A percentile compares a stretch with the other conserved stretches of the same genome.
These are phyloP conservation scores for Aspergillus ochraceus DNA, from an alignment of 2,329 filamentous ascomycete genomes.

Conservation along the genomic window DNA sequence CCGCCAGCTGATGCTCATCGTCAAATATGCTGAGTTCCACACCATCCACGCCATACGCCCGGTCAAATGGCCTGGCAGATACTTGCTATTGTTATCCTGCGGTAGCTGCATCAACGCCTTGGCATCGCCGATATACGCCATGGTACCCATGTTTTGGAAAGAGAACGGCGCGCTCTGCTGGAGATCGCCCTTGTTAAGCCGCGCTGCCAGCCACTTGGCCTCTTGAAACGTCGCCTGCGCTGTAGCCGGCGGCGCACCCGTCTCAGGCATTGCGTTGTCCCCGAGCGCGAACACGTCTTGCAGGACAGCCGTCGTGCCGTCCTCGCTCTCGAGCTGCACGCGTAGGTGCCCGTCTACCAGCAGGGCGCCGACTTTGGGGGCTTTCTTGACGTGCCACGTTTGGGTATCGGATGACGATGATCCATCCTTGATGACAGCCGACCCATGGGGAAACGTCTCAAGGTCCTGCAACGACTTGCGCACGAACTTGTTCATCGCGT, in stretches of 20 bases:
- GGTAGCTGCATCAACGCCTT: constrained; percentile 58
- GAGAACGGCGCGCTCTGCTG: constrained; percentile 44
- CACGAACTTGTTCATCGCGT: constrained; percentile 37
- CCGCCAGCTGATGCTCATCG: constrained; percentile 50
- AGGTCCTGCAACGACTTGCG: constrained; percentile 29
- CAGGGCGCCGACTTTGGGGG: constrained; percentile 49
- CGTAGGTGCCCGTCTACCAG: constrained; percentile 58
- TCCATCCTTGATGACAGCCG: constrained; percentile 27
- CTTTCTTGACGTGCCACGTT: constrained; percentile 53
- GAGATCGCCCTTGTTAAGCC: constrained; percentile 53
- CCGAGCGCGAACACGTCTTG: constrained; percentile 57
- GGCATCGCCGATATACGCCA: constrained; percentile 61
- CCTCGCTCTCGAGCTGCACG: constrained; percentile 50
- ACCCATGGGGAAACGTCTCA: constrained; percentile 33
- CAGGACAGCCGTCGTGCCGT: constrained; percentile 43
- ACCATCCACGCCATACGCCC: constrained; percentile 43
- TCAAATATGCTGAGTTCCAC: constrained; percentile 47
- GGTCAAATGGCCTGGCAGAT: constrained; percentile 38
- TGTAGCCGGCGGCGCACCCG: constrained; percentile 55
- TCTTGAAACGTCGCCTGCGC: constrained; percentile 62
- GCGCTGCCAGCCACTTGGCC: constrained; percentile 57
- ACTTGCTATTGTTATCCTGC: constrained; percentile 19
- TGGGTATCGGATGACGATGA: constrained; percentile 12
- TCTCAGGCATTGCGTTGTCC: constrained; percentile 57
- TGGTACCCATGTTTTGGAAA: constrained; percentile 58